Evolutionary conservation across 208 protist genomes (phyloP).

Genomic region (Leishmania mexicana): DNA sequence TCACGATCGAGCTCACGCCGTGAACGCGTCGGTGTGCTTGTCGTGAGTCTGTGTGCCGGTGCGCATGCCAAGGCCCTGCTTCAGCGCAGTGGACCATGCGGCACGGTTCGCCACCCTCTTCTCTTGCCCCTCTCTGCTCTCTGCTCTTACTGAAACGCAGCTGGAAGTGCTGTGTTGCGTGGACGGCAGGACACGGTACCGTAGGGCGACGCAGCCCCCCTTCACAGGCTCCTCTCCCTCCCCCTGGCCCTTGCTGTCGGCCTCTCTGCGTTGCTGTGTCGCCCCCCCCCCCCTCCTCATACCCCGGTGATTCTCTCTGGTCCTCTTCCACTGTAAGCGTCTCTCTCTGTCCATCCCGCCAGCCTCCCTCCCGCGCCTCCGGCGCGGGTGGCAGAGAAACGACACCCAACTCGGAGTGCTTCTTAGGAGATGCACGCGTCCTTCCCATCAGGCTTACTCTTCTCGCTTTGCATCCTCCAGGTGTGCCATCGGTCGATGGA

Average conservation of each 20-base stretch:
- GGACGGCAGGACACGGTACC: no score
- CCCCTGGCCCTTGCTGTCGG: background rate
- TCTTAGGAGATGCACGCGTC: background rate
- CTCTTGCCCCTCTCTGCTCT: background rate
- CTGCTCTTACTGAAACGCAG: background rate
- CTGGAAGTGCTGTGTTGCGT: background rate
- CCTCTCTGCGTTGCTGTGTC: background rate
- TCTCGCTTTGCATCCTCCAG: background rate
- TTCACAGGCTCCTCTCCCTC: background rate
- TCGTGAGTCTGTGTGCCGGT: background rate
- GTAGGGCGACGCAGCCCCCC: background rate
- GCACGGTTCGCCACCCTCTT: background rate
- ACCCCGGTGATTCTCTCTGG: background rate
- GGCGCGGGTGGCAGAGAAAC: background rate
- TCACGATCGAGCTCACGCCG: constrained; percentile 40
- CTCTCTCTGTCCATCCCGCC: no score
- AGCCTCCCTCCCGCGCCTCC: background rate
- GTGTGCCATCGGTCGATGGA: background rate
- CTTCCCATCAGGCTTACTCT: background rate
- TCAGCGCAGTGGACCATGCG: background rate
- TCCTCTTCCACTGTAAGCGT: background rate
- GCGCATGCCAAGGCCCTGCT: background rate
- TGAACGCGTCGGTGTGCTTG: background rate
- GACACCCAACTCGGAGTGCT: background rate
- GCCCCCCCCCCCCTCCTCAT: background rate